Base-by-base conservation (phyloP, 495 filamentous ascomycete genomes). In the Copromyces sp. region DNA sequence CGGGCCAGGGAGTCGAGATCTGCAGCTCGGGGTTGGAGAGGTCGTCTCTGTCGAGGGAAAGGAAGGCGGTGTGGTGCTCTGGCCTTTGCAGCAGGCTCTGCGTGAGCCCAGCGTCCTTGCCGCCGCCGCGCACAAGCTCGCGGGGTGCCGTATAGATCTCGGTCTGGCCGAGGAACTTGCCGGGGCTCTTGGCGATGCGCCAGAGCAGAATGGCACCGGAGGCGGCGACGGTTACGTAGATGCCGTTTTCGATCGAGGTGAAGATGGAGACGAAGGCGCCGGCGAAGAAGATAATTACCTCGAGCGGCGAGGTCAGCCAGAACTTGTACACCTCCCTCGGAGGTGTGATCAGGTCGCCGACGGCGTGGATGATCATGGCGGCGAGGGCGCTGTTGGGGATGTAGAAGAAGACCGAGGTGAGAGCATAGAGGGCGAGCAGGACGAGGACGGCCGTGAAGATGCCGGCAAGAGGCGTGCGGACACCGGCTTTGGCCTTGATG, bases 321-420 rank as follows among this genome's bases (percentile, higher is more conserved):
- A 84, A 87, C 68, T 84, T 82, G 65, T 84, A 86, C 9, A 87
- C 79, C 0, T 83, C 79, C 9, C 78, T 73, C 2, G 84, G 86
- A 7, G 84, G 84, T 1, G 83, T 83, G 73, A 87, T 84, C 40
- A 87, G 81, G 71, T 87, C 85, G 14, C 81, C 76, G 7, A 87
- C 85, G 24, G 86, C 86, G 69, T 87, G 86, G 74, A 87, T 87
- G 74, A 87, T 87, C 69, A 87, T 77, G 39, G 78, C 86, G 2
- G 85, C 78, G 0, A 87, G 77, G 6, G 74, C 79, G 1, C 82
- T 79, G 69, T 78, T 80, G 5, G 86, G 86, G 47, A 87, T 87
- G 72, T 81, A 87, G 77, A 83, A 83, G 74, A 87, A 87, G 12
- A 86, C 83, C 24, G 83, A 81, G 0, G 85, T 87, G 38, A 87